Conservation (phyloP, 1,139 yeast genomes). For the Suhomyces ambrosiae region DNA sequence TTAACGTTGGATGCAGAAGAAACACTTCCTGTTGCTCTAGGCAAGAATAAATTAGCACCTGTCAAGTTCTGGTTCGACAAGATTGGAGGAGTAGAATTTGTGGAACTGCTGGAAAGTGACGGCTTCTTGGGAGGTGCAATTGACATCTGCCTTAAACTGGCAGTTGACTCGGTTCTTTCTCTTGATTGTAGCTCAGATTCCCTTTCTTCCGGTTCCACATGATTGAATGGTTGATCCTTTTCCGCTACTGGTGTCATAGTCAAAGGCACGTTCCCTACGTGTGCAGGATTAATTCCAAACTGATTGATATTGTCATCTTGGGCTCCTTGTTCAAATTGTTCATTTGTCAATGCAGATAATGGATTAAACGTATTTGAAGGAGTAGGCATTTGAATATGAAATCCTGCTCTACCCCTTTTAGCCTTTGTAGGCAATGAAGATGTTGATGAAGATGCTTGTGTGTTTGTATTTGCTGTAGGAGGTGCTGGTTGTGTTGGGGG, state of each 20-base stretch:
- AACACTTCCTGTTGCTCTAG: constrained; percentile 9
- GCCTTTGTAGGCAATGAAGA: constrained; percentile 15
- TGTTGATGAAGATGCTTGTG: constrained; percentile 1
- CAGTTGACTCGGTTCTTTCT: constrained; percentile 23
- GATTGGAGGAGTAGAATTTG: constrained; percentile 11
- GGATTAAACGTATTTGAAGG: constrained; percentile 40
- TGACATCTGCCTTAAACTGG: constrained; percentile 10
- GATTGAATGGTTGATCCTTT: constrained; percentile 33
- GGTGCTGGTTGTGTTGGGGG: constrained; percentile 3
- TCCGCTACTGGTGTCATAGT: constrained; percentile 83
- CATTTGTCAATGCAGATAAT: constrained; percentile 41
- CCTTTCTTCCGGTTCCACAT: constrained; percentile 18
- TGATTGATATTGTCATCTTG: constrained; percentile 53
- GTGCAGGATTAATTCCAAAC: constrained; percentile 62
- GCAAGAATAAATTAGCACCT: constrained; percentile 14
- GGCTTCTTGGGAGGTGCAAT: constrained; percentile 9
- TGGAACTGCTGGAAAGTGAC: constrained; percentile 14
- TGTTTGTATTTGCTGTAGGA: constrained; percentile 7
- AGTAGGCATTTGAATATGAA: constrained; percentile 53
- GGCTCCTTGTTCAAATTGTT: constrained; percentile 24
- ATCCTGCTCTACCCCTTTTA: constrained; percentile 39
- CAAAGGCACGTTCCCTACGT: constrained; percentile 51
- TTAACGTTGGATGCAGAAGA: constrained; percentile 6
- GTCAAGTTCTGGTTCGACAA: constrained; percentile 9
- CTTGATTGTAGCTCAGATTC: constrained; percentile 16